Evolutionary conservation across 2,329 filamentous ascomycete species (phyloP), one percentile per base, ranked within the genome.

Genomic region (Colletotrichum zoysiae): DNA sequence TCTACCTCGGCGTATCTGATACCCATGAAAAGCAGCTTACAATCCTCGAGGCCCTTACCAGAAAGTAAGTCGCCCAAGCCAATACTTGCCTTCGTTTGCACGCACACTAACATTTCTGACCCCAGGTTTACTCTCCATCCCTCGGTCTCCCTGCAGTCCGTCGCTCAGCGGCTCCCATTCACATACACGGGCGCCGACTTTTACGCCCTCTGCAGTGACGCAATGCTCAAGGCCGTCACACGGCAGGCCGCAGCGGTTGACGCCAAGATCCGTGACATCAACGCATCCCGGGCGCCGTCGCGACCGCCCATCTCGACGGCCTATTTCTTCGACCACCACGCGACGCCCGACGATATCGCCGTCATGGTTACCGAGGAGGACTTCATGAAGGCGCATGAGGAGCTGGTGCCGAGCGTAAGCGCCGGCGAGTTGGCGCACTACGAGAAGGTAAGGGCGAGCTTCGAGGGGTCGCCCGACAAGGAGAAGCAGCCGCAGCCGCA

Each of bases 181-280:
- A 98, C 95, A 3, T 99, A 98, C 83, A 99, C 96, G 0, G 96
- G 96, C 78, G 96, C 96, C 74, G 96, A 99, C 83, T 92, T 99
- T 79, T 99, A 99, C 82, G 96, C 96, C 0, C 88, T 99, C 26
- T 98, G 95, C 84, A 97, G 95, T 55, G 96, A 99, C 81, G 95
- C 96, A 63, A 99, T 99, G 96, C 92, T 99, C 76, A 98, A 99
- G 81, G 96, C 96, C 26, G 95, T 99, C 70, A 99, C 96, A 3
- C 91, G 96, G 6, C 94, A 97, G 79, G 95, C 96, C 2, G 88
- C 90, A 1, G 86, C 89, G 2, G 95, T 98, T 2, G 96, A 99
- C 79, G 86, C 89, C 62, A 96, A 96, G 81, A 93, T 99, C 75
- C 88, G 88, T 30, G 85, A 87, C 5, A 85, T 97, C 80, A 93